phyloP scores from a whole-genome alignment of 2,329 filamentous ascomycete genomes.

The Pestalotiopsis sp. region DNA sequence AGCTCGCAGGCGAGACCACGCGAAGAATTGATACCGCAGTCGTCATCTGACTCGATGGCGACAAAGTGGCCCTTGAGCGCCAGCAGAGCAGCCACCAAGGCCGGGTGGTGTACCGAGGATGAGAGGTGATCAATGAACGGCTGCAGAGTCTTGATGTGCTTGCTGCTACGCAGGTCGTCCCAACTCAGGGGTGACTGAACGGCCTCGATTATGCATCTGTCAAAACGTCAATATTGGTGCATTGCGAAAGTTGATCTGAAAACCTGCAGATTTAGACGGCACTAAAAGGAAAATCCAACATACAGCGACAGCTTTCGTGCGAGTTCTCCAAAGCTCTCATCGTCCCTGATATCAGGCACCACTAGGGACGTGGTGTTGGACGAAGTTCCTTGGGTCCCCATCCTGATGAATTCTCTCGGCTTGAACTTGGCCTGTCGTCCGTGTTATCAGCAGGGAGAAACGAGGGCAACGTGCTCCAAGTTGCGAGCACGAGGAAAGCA shows the following conservation, averaged over 20 bases:
- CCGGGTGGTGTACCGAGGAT: neutral
- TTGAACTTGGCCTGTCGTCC: neutral
- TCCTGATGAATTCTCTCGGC: neutral
- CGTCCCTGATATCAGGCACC: neutral
- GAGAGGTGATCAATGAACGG: constrained; percentile 2
- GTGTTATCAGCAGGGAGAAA: neutral
- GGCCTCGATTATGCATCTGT: constrained; percentile 4
- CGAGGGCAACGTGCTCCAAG: neutral
- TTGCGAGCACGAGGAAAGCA: neutral
- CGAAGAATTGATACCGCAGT: constrained; percentile 3
- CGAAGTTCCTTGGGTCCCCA: neutral
- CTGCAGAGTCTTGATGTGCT: constrained; percentile 3
- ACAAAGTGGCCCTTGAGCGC: constrained; percentile 4
- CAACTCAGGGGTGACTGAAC: constrained; percentile 4
- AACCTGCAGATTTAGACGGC: neutral
- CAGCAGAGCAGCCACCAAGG: neutral
- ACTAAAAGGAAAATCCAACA: neutral
- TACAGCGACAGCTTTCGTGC: constrained; percentile 1
- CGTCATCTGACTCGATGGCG: constrained; percentile 2
- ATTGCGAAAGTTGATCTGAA: neutral
- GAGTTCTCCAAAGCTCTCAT: constrained; percentile 1
- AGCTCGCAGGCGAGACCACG: constrained; percentile 5
- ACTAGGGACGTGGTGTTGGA: neutral
- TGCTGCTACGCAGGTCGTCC: constrained; percentile 3
- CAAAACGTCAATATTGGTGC: neutral